Evolutionary conservation across 2,329 filamentous ascomycete genomes (phyloP).

Genomic region (Hymenoscyphus occultus): DNA sequence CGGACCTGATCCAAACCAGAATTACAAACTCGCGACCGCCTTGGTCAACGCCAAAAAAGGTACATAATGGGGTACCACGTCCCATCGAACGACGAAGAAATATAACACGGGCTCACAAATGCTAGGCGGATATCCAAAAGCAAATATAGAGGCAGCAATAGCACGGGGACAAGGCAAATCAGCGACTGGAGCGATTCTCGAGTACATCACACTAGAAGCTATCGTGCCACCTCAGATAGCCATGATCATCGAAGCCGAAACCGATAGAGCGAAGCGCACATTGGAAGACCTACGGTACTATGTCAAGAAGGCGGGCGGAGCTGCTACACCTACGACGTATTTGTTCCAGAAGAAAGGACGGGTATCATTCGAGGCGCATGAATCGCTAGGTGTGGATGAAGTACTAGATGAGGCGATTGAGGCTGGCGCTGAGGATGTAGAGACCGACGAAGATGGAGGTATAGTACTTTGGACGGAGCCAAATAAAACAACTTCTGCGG

Average conservation of each 20-base stretch:
- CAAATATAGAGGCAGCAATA: slow-evolving; percentile 79
- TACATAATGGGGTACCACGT: slow-evolving; percentile 37
- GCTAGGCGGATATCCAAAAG: slow-evolving; percentile 74
- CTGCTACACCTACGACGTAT: slow-evolving; percentile 71
- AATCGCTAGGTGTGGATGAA: slow-evolving; percentile 56
- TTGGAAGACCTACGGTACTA: slow-evolving; percentile 69
- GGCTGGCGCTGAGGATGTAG: slow-evolving; percentile 73
- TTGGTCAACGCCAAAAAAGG: slow-evolving; percentile 77
- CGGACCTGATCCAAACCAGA: slow-evolving; percentile 69
- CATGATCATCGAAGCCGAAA: slow-evolving; percentile 80
- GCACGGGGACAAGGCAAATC: slow-evolving; percentile 86
- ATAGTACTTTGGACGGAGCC: slow-evolving; percentile 71
- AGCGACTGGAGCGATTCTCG: slow-evolving; percentile 69
- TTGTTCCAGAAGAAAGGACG: slow-evolving; percentile 81
- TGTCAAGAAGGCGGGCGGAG: slow-evolving; percentile 70
- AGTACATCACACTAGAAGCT: slow-evolving; percentile 73
- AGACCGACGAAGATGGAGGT: slow-evolving; percentile 63
- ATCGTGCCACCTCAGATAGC: slow-evolving; percentile 75
- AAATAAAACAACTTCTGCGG: slow-evolving; percentile 59
- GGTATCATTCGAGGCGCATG: slow-evolving; percentile 63
- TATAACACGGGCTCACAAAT: slow-evolving; percentile 23
- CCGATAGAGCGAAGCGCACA: slow-evolving; percentile 73
- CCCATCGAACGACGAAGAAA: not conserved
- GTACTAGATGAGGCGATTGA: slow-evolving; percentile 81
- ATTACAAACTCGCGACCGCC: slow-evolving; percentile 71